Base-by-base conservation (phyloP, 805 yeast species). In the Ogataea chonburiensis region DNA sequence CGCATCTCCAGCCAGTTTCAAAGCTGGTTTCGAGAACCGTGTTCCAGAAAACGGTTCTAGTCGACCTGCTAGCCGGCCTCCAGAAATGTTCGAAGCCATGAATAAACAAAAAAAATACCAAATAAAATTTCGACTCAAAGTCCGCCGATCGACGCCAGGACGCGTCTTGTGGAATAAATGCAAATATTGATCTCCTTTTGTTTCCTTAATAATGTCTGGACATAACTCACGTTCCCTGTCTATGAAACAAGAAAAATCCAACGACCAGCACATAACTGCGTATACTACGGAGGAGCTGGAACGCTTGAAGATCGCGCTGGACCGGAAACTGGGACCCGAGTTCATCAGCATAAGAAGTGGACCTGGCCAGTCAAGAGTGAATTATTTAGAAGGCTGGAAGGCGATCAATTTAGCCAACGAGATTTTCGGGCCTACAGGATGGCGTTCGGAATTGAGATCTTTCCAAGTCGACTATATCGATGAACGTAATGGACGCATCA, bases 321-420 rank as follows among this genome's bases (percentile, higher is more conserved):
- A 58, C 27, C 56, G 50, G 24, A 60, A 74, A 39, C 52, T 85
- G 12, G 93, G 93, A 0, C 91, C 93, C 0, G 93, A 85, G 51
- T 84, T 74, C 49, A 80, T 85, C 15, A 79, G 88, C 17, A 77
- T 76, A 25, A 66, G 94, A 30, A 79, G 87, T 6, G 89, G 88
- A 3, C 86, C 81, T 22, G 87, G 86, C 3, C 80, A 83, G 10
- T 70, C 68, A 29, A 68, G 73, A 37, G 85, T 85, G 4, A 77
- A 83, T 2, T 84, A 85, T 50, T 70, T 85, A 25, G 93, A 84
- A 58, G 95, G 94, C 1, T 84, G 91, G 88, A 81, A 77, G 53
- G 91, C 86, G 2, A 71, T 85, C 24, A 81, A 81, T 52, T 58
- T 85, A 30, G 94, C 95, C 10, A 85, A 85, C 52, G 82, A 80